Evolutionary conservation across 2,329 filamentous ascomycete genomes (phyloP), one percentile per base, ranked within the genome.

Genomic region (Monascus ruber): DNA sequence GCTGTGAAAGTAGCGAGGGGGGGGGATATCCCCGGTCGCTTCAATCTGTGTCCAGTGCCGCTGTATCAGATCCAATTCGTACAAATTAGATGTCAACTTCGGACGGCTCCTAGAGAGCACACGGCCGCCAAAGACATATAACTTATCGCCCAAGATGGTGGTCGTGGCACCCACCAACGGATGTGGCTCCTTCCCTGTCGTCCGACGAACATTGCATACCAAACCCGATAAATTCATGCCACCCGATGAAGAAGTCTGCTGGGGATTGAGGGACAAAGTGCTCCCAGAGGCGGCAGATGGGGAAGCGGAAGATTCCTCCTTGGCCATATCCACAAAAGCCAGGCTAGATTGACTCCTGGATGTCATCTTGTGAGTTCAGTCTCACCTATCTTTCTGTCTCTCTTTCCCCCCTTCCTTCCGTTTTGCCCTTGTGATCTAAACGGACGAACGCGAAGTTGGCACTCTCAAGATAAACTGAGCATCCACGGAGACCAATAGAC

Each of bases 1-100:
- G 47, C 87, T 96, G 68, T 98, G 91, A 49, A 98, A 98, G 60
- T 98, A 98, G 44, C 91, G 77, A 6, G 91, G 86, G 2, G 87
- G 83, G 1, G 91, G 91, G 31, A 93, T 69, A 52, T 96, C 87
- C 34, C 91, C 91, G 26, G 71, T 74, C 0, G 85, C 80, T 38
- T 94, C 85, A 24, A 96, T 61, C 59, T 88, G 95, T 8, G 81
- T 86, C 91, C 91, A 98, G 63, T 96, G 87, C 42, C 91, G 77
- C 39, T 81, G 76, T 46, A 95, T 84, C 34, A 98, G 72, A 59
- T 98, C 89, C 40, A 98, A 69, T 60, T 96, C 89, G 62, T 94
- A 96, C 43, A 98, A 69, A 54, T 95, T 86, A 5, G 87, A 82
- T 1, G 88, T 95, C 44, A 98, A 68, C 37, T 85, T 81, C 6